Percentiles rank a stretch among this genome's conserved stretches.
Conservation (phyloP, 257 asterid species). For the Craterostigma plantagineum region DNA sequence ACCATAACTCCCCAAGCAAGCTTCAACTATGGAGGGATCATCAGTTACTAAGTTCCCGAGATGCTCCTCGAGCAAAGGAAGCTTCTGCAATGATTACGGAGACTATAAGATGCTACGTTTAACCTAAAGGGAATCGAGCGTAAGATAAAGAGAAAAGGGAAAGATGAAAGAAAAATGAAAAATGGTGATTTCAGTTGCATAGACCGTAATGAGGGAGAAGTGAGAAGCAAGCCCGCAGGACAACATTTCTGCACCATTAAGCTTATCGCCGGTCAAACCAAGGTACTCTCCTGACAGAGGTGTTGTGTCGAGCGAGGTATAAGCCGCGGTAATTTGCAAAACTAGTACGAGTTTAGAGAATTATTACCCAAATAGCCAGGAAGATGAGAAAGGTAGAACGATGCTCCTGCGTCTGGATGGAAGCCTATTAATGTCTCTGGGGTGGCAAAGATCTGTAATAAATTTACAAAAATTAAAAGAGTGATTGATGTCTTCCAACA, state of each 20-base stretch:
- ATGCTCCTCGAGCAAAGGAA: slow-evolving; percentile 68
- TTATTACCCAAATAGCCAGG: slow-evolving; percentile 78
- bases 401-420: slow-evolving; percentile 98
- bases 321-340: slow-evolving; percentile 8
- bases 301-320: too few relatives aligned
- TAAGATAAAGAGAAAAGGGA: slow-evolving; percentile 5
- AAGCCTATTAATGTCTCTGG: slow-evolving; percentile 89
- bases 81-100: slow-evolving; percentile 34
- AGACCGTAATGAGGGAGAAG: slow-evolving; percentile 33
- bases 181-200: slow-evolving; percentile 12
- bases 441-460: slow-evolving; percentile 89
- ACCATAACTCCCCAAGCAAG: slow-evolving; percentile 43
- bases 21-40: slow-evolving; percentile 77
- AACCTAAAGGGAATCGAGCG: slow-evolving; percentile 2
- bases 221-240: slow-evolving; percentile 97
- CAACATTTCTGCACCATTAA: slow-evolving; percentile 73
- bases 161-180: not conserved
- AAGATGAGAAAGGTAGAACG: slow-evolving; percentile 82
- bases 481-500: too few relatives aligned
- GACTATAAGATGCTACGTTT: slow-evolving; percentile 6
- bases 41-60: slow-evolving; percentile 60
- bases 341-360: not conserved
- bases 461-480: too few relatives aligned
- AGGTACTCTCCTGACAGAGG: slow-evolving; percentile 68
- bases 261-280: slow-evolving; percentile 76